phyloP scores from a whole-genome alignment of 768 basidiomycete genomes.

The Mycena latifolia region DNA sequence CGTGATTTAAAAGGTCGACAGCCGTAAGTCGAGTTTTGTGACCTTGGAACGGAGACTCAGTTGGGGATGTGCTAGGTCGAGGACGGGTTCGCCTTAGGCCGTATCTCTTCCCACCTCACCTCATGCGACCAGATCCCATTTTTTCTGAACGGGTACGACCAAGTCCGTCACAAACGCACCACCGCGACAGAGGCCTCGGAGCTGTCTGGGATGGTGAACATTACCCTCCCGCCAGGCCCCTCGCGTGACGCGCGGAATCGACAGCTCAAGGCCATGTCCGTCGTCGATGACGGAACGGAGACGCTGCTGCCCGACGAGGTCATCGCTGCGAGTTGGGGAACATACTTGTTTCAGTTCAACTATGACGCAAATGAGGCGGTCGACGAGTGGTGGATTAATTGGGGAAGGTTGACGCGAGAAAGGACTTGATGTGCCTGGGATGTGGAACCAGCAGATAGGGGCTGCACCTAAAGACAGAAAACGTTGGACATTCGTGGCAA shows the following conservation, averaged over 20 bases:
- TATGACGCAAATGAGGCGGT: conserved; percentile 62
- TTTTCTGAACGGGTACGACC: conserved; percentile 60
- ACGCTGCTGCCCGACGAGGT: conserved; percentile 64
- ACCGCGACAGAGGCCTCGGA: conserved; percentile 57
- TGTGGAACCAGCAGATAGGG: too few relatives aligned
- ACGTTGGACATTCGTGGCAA: too few relatives aligned
- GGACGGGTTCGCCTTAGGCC: conserved; percentile 53
- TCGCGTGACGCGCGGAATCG: conserved; percentile 57
- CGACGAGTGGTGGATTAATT: conserved; percentile 58
- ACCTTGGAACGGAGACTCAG: neutral
- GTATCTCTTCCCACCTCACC: conserved; percentile 60
- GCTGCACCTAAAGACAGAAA: too few relatives aligned
- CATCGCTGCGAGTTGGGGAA: conserved; percentile 39
- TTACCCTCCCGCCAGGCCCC: conserved; percentile 51
- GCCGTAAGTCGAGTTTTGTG: neutral
- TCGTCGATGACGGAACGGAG: conserved; percentile 40
- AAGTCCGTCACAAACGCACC: conserved; percentile 58
- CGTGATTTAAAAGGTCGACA: neutral
- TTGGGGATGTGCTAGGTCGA: conserved; percentile 41
- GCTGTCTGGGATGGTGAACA: conserved; percentile 59
- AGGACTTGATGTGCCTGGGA: too few relatives aligned
- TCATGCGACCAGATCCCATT: conserved; percentile 51
- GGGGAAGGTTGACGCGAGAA: conserved; percentile 8
- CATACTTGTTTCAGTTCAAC: conserved; percentile 57
- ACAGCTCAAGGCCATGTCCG: conserved; percentile 21